Evolutionary conservation across 495 filamentous ascomycete species (phyloP).

Genomic region (Tuber brumale): DNA sequence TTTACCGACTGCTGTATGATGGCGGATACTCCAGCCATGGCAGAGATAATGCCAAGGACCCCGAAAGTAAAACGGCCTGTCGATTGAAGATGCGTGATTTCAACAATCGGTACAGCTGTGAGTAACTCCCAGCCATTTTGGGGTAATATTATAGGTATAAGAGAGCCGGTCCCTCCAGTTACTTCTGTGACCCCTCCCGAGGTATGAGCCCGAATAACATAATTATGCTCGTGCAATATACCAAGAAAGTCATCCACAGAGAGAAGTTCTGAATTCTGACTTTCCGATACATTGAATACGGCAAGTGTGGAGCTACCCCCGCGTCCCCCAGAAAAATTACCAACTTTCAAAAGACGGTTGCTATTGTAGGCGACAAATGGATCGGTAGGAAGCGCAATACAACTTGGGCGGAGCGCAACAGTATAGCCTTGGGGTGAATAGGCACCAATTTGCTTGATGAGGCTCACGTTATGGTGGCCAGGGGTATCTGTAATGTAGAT

Average conservation of each 20-base stretch:
- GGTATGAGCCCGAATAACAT: conserved; percentile 64
- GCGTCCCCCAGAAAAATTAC: conserved; percentile 49
- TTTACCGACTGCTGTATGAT: conserved; percentile 55
- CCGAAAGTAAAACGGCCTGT: conserved; percentile 48
- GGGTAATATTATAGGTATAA: conserved; percentile 57
- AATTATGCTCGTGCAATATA: conserved; percentile 50
- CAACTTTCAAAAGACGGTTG: conserved; percentile 65
- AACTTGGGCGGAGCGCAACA: conserved; percentile 27
- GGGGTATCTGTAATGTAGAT: conserved; percentile 90
- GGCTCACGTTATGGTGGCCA: conserved; percentile 63
- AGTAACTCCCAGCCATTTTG: conserved; percentile 73
- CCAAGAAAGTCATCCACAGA: conserved; percentile 67
- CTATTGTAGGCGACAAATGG: conserved; percentile 70
- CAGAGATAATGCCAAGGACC: conserved; percentile 73
- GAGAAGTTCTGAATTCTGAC: conserved; percentile 57
- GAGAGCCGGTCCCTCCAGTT: conserved; percentile 42
- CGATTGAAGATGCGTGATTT: conserved; percentile 48
- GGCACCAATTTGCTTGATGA: conserved; percentile 64
- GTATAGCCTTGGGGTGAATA: conserved; percentile 25
- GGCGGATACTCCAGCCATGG: conserved; percentile 84
- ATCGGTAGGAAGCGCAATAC: conserved; percentile 46
- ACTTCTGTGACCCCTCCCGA: conserved; percentile 57
- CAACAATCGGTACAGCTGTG: conserved; percentile 59
- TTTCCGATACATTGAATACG: conserved; percentile 68
- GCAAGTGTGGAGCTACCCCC: conserved; percentile 49